Percentiles rank a stretch among this genome's conserved stretches.
Conservation (phyloP, 768 basidiomycete genomes). For the Russula earlei region DNA sequence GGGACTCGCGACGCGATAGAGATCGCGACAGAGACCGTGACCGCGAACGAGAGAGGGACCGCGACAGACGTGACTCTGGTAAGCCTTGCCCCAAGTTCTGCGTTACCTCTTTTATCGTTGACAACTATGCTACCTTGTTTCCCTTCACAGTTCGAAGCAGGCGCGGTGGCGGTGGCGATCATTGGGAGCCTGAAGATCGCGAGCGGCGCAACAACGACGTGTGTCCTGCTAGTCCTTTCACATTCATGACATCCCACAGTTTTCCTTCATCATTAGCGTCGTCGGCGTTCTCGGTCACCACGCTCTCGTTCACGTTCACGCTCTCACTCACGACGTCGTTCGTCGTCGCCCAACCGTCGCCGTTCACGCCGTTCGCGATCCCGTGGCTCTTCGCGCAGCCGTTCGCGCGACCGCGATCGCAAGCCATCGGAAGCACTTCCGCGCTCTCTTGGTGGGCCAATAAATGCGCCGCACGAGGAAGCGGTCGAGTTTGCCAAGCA, state of each 20-base stretch:
- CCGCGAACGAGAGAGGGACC: conserved; percentile 38
- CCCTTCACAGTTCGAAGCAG: conserved; percentile 34
- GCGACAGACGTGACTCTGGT: conserved; percentile 52
- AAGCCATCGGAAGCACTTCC: conserved; percentile 57
- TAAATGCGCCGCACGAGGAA: conserved; percentile 88
- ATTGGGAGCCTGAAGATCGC: conserved; percentile 73
- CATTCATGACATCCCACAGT: neutral
- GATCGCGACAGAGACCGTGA: conserved; percentile 32
- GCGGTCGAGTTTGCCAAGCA: conserved; percentile 92
- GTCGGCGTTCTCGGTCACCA: conserved; percentile 43
- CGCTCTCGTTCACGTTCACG: conserved; percentile 41
- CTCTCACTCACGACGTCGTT: conserved; percentile 64
- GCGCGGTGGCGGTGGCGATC: conserved; percentile 45
- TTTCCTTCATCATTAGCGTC: conserved; percentile 8
- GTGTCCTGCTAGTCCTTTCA: neutral
- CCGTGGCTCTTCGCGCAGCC: conserved; percentile 51
- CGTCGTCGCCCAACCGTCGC: conserved; percentile 47
- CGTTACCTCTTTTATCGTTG: neutral
- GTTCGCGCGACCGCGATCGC: conserved; percentile 48
- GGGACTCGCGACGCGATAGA: conserved; percentile 39
- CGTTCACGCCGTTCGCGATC: conserved; percentile 51
- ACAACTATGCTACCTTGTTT: conserved; percentile 21
- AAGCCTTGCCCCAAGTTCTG: conserved; percentile 15
- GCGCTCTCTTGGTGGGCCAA: conserved; percentile 77
- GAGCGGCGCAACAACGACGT: conserved; percentile 61